These are phyloP conservation scores for Coemansia sp. DNA, from an alignment of 192 early-diverging fungal species.

Conservation along the genomic window DNA sequence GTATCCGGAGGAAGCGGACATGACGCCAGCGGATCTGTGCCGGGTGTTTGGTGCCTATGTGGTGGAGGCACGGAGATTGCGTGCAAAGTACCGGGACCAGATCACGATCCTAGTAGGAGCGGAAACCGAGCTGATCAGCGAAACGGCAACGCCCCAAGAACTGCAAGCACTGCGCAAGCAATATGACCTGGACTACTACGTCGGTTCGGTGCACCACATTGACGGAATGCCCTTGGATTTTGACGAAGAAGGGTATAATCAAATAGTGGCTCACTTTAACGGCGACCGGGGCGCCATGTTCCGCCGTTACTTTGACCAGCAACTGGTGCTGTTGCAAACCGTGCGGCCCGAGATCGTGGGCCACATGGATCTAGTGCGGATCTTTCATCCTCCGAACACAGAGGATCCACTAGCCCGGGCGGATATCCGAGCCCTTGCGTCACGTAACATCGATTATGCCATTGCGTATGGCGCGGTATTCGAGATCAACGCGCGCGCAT, in stretches of 20 bases:
- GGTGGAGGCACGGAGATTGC: constrained; percentile 70
- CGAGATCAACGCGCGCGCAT: constrained; percentile 92
- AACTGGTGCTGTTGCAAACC: constrained; percentile 69
- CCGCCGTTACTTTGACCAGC: constrained; percentile 83
- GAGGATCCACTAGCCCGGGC: constrained; percentile 29
- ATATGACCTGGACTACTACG: constrained; percentile 76
- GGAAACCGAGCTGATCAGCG: constrained; percentile 86
- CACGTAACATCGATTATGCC: constrained; percentile 81
- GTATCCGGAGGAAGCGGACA: constrained; percentile 88
- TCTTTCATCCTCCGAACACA: constrained; percentile 64
- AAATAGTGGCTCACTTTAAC: constrained; percentile 25
- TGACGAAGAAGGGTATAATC: constrained; percentile 59
- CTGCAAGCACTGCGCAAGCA: constrained; percentile 52
- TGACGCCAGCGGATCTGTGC: constrained; percentile 64
- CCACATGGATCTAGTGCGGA: constrained; percentile 92
- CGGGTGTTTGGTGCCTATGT: constrained; percentile 68
- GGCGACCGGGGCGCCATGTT: constrained; percentile 61
- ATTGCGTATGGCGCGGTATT: constrained; percentile 82
- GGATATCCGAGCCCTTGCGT: constrained; percentile 56
- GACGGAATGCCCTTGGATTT: constrained; percentile 82
- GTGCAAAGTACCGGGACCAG: constrained; percentile 57
- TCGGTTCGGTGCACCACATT: constrained; percentile 94
- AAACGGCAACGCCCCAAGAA: constrained; percentile 51
- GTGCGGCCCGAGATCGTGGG: constrained; percentile 86
- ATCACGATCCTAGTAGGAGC: constrained; percentile 79